Evolutionary conservation across 1,139 yeast species (phyloP), one percentile per base, ranked within the genome.

Genomic region (Debaryomycetaceae sp.): DNA sequence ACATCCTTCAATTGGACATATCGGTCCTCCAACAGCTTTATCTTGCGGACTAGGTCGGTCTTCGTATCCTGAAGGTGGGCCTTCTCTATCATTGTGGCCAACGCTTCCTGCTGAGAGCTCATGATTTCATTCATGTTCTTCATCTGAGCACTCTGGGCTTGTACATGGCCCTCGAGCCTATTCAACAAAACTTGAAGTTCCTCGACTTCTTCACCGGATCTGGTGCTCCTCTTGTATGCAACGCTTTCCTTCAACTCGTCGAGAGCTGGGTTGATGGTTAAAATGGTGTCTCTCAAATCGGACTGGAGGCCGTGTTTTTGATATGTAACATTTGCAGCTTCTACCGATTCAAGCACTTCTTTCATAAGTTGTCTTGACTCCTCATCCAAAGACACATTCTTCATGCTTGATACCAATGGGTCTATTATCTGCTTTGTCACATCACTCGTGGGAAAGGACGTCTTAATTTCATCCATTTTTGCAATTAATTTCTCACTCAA

Each of bases 1-100:
- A 57, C 49, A 9, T 48, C 42, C 34, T 59, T 49, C 43, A 70
- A 54, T n/a, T 45, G 47, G 0, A 54, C 45, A 44, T 65, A 69
- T 35, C 61, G 59, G 8, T 36, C 31, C 31, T 60, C 50, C 8
- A 66, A 49, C 0, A 27, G 38, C 1, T 49, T 35, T 13, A 47
- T 42, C 39, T 57, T 59, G 22, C 38, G 31, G 34, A 59, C 58
- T 27, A 60, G 48, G 7, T 42, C 47, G 3, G 39, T 39, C 20
- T 48, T 49, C 4, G 36, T 27, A 38, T 51, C 45, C 17, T n/a
- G 13, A 17, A 45, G 39, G 22, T 45, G 46, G 11, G 31, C 31
- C 31, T 4, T 27, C 31, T 27, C 31, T 27, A 27, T 27, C 31
- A 27, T 11, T 8, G 31, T 8, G 11, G 8, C 31, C 11, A 27